Base-by-base conservation (phyloP, 2,329 filamentous ascomycete species). In the Emergomyces orientalis region DNA sequence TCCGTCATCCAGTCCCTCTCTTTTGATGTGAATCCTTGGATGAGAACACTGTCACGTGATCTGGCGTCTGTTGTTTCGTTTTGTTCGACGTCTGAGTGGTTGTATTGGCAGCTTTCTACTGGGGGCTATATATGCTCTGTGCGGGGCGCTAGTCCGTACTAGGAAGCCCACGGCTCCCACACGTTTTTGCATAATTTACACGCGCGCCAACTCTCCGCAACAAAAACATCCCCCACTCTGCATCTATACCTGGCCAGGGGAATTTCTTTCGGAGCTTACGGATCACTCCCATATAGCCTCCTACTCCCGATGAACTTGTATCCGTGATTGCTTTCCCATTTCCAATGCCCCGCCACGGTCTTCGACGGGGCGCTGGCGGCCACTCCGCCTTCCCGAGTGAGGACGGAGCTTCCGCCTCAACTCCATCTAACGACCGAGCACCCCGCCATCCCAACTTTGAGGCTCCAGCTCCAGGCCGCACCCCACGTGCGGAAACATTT, bases 321-420 rank as follows among this genome's bases (percentile, higher is more conserved):
- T 52, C 25, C 14, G 34, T 25, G 13, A n/a, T 17, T 58, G 9
- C 30, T 30, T 45, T 9, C 17, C 6, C 22, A 30, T 39, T 19
- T 3, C 19, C 49, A 51, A 67, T 67, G 65, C 64, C 64, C 17
- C 58, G 64, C 54, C 64, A 63, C 14, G 47, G 57, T 54, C 47
- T 51, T 22, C 63, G 56, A 54, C 54, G 56, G 30, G 57, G 14
- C 25, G 8, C 58, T n/a, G 8, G 54, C 19, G 54, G 32, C 32
- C 55, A 45, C 55, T 58, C 60, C 9, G 45, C 57, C 37, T 65
- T 65, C 43, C 65, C 62, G 43, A 63, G 60, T 49, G 65, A 64
- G n/a, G 65, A 67, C 37, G 65, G 65, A 47, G 65, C 65, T 32
- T 67, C 63, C n/a, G 54, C 59, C 19, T 67, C 65, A 6, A 62